Conservation (phyloP, 2,329 filamentous ascomycete species). For the Ascocoryne sarcoides region DNA sequence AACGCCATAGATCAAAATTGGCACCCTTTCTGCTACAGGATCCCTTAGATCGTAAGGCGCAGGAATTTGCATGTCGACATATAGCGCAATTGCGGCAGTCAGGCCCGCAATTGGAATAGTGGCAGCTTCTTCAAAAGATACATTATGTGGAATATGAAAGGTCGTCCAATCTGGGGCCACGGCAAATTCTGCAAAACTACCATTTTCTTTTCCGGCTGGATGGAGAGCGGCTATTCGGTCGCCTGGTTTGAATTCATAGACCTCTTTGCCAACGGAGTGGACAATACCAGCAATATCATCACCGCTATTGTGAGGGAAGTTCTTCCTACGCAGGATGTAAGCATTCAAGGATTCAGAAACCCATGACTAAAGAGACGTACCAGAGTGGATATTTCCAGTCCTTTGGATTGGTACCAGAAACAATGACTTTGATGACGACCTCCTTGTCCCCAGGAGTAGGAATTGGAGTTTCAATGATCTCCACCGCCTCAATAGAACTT, state of each 20-base stretch:
- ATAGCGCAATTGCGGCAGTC: constrained; percentile 33
- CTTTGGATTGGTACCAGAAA: constrained; percentile 20
- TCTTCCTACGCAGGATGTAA: constrained; percentile 6
- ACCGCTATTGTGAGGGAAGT: constrained; percentile 15
- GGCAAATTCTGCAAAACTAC: constrained; percentile 52
- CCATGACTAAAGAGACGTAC: constrained; percentile 2
- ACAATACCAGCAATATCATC: constrained; percentile 32
- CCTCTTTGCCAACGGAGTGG: constrained; percentile 38
- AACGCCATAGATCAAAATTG: constrained; percentile 41
- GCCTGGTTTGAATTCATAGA: constrained; percentile 33
- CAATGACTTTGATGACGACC: constrained; percentile 11
- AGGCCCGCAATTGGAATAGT: constrained; percentile 34
- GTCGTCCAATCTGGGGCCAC: constrained; percentile 45
- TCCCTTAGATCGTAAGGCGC: constrained; percentile 28
- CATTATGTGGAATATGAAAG: constrained; percentile 29
- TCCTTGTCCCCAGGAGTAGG: neutral
- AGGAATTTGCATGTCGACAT: constrained; percentile 29
- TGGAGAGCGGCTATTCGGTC: constrained; percentile 40
- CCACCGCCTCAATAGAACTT: constrained; percentile 6
- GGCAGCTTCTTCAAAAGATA: constrained; percentile 29
- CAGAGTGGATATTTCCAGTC: constrained; percentile 19
- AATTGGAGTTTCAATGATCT: constrained; percentile 8
- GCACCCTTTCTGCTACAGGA: constrained; percentile 20
- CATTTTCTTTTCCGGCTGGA: constrained; percentile 39
- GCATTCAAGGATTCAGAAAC: neutral